These are phyloP conservation scores for Dactylellina haptotyla DNA, from an alignment of 2,329 filamentous ascomycete genomes.

Conservation along the genomic window DNA sequence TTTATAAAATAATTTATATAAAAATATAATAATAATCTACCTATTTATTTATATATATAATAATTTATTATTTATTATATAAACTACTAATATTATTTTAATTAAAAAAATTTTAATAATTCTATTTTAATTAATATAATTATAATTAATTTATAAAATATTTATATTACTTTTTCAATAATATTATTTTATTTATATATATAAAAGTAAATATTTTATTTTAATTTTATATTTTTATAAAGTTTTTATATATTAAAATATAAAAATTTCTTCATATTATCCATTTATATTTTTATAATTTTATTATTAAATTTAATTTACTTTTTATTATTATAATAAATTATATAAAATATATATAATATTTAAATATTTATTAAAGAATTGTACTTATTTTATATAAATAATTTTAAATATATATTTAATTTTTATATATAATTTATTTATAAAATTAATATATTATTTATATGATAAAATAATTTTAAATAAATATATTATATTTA, in stretches of 20 bases:
- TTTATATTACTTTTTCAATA: background rate
- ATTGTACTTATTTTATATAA: background rate
- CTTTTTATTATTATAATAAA: background rate
- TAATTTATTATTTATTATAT: too few relatives aligned
- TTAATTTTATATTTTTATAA: background rate
- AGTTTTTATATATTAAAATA: too few relatives aligned
- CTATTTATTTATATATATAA: too few relatives aligned
- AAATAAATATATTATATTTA: background rate
- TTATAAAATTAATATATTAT: slow-evolving; percentile 1
- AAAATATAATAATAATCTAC: too few relatives aligned
- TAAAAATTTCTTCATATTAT: background rate
- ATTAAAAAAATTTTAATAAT: too few relatives aligned
- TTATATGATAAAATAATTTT: background rate
- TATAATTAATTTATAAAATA: background rate
- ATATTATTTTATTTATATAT: background rate
- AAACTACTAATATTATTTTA: too few relatives aligned
- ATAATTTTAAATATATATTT: background rate
- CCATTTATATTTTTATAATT: background rate
- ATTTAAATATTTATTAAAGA: background rate
- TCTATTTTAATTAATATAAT: too few relatives aligned
- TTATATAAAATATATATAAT: background rate
- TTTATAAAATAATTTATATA: too few relatives aligned
- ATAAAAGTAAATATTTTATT: too few relatives aligned
- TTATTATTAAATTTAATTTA: background rate
- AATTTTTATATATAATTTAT: background rate